Percentiles rank a stretch among this genome's conserved stretches.
phyloP scores from a whole-genome alignment of 1,284 basidiomycete species.

The Sanguinoderma infundibulare region DNA sequence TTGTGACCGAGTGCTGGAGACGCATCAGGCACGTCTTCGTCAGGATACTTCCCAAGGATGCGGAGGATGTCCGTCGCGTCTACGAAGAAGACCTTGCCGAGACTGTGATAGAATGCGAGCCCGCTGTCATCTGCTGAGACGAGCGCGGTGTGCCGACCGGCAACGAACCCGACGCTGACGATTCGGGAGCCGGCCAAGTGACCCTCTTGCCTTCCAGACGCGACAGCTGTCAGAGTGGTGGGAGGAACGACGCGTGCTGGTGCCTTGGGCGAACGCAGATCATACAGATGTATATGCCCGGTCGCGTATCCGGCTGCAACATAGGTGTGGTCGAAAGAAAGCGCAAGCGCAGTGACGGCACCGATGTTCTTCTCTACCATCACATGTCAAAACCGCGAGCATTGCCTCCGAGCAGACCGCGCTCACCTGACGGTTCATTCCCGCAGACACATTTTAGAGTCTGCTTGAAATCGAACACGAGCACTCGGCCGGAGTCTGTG shows the following conservation, averaged over 20 bases:
- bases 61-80: slow-evolving; percentile 95
- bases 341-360: slow-evolving; percentile 86
- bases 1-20: slow-evolving; percentile 23
- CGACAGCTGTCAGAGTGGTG: slow-evolving; percentile 66
- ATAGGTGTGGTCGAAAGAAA: slow-evolving; percentile 95
- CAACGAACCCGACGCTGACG: slow-evolving; percentile 89
- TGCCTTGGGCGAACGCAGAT: slow-evolving; percentile 72
- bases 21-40: slow-evolving; percentile 43
- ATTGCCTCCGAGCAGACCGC: neutral
- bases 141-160: slow-evolving; percentile 91
- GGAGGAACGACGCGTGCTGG: slow-evolving; percentile 77
- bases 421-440: slow-evolving; percentile 65
- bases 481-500: slow-evolving; percentile 76
- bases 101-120: slow-evolving; percentile 93
- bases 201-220: slow-evolving; percentile 90
- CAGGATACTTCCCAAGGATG: slow-evolving; percentile 90
- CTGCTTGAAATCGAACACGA: slow-evolving; percentile 93
- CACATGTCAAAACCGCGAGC: slow-evolving; percentile 5
- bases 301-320: slow-evolving; percentile 88
- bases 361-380: slow-evolving; percentile 64
- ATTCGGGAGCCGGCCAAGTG: slow-evolving; percentile 90
- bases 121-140: slow-evolving; percentile 92
- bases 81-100: slow-evolving; percentile 95
- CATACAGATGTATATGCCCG: slow-evolving; percentile 89
- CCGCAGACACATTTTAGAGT: slow-evolving; percentile 82